Percentiles rank a stretch among this genome's conserved stretches.
These are phyloP conservation scores for Metahyphopichia silvanorum DNA, from an alignment of 805 yeast species.

Conservation along the genomic window DNA sequence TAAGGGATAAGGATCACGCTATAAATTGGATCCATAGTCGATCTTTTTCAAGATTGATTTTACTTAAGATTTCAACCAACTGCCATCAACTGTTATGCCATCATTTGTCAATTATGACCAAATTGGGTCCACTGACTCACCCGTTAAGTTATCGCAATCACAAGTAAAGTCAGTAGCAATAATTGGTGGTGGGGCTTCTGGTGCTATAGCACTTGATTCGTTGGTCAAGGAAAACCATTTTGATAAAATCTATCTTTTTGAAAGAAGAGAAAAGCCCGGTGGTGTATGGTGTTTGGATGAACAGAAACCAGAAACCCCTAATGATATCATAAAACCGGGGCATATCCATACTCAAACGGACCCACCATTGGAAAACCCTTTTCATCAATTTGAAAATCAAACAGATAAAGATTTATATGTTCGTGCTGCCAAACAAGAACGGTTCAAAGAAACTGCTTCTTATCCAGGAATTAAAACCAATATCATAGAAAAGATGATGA, in stretches of 20 bases:
- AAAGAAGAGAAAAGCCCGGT: slow-evolving; percentile 35
- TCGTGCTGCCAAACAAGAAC: slow-evolving; percentile 17
- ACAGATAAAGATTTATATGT: slow-evolving; percentile 6
- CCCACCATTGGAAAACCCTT: slow-evolving; percentile 27
- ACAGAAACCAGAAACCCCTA: slow-evolving; percentile 14
- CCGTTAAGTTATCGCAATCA: slow-evolving; percentile 5
- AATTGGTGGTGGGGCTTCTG: slow-evolving; percentile 50
- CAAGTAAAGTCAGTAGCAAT: slow-evolving; percentile 32
- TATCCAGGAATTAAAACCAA: slow-evolving; percentile 32
- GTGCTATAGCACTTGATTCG: slow-evolving; percentile 38
- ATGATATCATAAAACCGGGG: slow-evolving; percentile 19
- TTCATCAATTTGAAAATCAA: slow-evolving; percentile 6
- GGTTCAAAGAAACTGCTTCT: slow-evolving; percentile 29
- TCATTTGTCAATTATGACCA: too few relatives aligned
- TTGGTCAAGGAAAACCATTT: slow-evolving; percentile 30
- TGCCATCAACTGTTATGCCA: too few relatives aligned
- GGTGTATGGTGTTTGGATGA: slow-evolving; percentile 42
- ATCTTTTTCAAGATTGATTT: too few relatives aligned
- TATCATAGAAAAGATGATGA: slow-evolving; percentile 43
- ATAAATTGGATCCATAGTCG: too few relatives aligned
- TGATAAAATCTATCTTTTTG: slow-evolving; percentile 33
- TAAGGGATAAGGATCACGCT: too few relatives aligned
- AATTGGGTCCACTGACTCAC: too few relatives aligned
- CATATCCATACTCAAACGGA: slow-evolving; percentile 16
- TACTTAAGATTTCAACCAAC: too few relatives aligned